phyloP scores from a whole-genome alignment of 495 filamentous ascomycete species.

The Aspergillus affinis region DNA sequence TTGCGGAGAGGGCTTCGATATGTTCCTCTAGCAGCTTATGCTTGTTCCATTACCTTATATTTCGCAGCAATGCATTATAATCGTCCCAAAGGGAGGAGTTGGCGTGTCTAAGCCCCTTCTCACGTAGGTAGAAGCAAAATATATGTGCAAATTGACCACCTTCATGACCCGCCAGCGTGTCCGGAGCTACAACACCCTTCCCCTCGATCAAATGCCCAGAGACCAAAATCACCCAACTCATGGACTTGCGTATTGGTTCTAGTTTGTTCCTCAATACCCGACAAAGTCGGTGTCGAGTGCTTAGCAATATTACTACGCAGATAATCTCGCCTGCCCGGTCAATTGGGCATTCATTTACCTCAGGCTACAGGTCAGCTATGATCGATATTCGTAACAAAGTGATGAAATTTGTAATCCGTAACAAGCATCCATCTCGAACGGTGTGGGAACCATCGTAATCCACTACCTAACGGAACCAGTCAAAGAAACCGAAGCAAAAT shows the following conservation, averaged over 20 bases:
- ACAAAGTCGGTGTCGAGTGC: neutral
- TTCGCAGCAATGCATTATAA: neutral
- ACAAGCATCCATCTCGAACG: too few relatives aligned
- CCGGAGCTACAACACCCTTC: neutral
- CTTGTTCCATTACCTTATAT: neutral
- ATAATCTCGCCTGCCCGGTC: neutral
- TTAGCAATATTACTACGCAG: neutral
- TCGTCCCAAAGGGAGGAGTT: neutral
- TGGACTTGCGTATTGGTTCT: neutral
- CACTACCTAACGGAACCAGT: too few relatives aligned
- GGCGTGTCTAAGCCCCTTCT: neutral
- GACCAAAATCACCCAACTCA: neutral
- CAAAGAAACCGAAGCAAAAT: too few relatives aligned
- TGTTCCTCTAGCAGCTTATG: neutral
- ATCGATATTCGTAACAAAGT: too few relatives aligned
- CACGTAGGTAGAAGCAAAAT: neutral
- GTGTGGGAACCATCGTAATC: too few relatives aligned
- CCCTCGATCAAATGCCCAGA: neutral
- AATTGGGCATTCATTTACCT: neutral
- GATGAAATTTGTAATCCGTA: too few relatives aligned
- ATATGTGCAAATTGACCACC: neutral
- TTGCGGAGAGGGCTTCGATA: too few relatives aligned
- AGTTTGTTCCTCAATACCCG: neutral
- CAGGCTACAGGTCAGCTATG: too few relatives aligned
- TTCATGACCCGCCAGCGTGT: constrained; percentile 16